Base-by-base conservation (phyloP, 2,329 filamentous ascomycete genomes). In the Colletotrichum sp. region DNA sequence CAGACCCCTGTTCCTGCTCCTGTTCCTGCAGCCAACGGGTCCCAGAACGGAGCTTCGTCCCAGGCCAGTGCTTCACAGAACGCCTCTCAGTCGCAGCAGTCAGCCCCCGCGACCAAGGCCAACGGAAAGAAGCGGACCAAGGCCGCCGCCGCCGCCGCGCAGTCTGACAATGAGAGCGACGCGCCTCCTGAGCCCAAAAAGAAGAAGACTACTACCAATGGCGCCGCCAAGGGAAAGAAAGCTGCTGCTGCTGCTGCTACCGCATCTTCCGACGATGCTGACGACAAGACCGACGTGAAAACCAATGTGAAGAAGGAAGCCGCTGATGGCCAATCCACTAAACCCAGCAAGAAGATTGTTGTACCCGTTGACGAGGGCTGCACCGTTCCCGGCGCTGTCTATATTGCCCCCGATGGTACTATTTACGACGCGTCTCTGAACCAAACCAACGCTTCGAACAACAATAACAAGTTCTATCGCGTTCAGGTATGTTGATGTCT, bases 381-480 rank as follows among this genome's bases (percentile, higher is more conserved):
- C 66, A 79, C 82, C 3, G 9, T 74, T 13, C 81, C 79, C 16
- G 87, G 86, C 55, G 81, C 85, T 21, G 95, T 98, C 36, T 92
- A 94, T 80, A 90, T 96, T 72, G 93, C 93, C 76, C 84, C 89
- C 2, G 84, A 89, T 52, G 91, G 92, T 24, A 85, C 94, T 71
- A 95, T 96, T 64, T 96, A 91, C 82, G 95, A 98, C 81, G 95
- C 94, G 1, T 92, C 94, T 0, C 87, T 98, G 62, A 97, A 96
- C 79, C 94, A 96, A 82, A 94, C 95, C 13, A 94, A 95, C 79
- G 87, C 94, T 0, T 85, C 87, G 0, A 84, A 89, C 63, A 97
- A 96, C 81, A 94, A 94, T 84, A 96, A 97, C 84, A 97, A 97
- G 79, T 96, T 96, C 83, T 96, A 96, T 81, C 91, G 92, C 32